These are phyloP conservation scores for Biscogniauxia marginata DNA, from an alignment of 2,329 filamentous ascomycete species.

Conservation along the genomic window DNA sequence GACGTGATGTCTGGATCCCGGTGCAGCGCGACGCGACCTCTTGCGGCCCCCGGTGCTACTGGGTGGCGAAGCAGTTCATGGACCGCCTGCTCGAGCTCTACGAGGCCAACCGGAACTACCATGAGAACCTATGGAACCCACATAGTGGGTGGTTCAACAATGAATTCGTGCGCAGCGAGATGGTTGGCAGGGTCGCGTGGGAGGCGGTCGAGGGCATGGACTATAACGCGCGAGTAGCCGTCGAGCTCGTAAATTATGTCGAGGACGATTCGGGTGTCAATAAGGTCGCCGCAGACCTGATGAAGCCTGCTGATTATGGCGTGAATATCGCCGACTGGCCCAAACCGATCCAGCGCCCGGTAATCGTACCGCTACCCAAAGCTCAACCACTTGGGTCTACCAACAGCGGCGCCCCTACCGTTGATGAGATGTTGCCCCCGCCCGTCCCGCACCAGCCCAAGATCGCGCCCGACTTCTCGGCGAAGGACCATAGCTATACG, in stretches of 20 bases:
- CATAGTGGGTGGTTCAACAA: constrained; percentile 24
- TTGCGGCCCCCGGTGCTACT: constrained; percentile 25
- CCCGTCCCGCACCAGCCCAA: background rate
- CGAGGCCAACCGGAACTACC: background rate
- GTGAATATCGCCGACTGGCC: background rate
- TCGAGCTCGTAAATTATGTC: constrained; percentile 20
- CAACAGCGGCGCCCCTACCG: no score
- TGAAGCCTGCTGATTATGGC: background rate
- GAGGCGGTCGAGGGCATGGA: constrained; percentile 14
- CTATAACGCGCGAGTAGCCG: constrained; percentile 20
- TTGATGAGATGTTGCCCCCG: background rate
- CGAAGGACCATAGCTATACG: no score
- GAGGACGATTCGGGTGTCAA: background rate
- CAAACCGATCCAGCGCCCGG: background rate
- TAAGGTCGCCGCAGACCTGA: background rate
- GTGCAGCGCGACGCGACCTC: constrained; percentile 15
- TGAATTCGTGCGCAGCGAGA: constrained; percentile 24
- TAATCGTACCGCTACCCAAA: background rate
- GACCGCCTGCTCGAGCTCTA: constrained; percentile 15
- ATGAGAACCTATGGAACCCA: constrained; percentile 15
- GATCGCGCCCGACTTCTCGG: background rate
- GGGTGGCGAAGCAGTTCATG: constrained; percentile 22
- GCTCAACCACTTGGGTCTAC: no score
- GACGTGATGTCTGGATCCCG: constrained; percentile 12
- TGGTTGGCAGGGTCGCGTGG: constrained; percentile 23